phyloP scores from a whole-genome alignment of 768 basidiomycete genomes.

The Xerocomus potaroensis region DNA sequence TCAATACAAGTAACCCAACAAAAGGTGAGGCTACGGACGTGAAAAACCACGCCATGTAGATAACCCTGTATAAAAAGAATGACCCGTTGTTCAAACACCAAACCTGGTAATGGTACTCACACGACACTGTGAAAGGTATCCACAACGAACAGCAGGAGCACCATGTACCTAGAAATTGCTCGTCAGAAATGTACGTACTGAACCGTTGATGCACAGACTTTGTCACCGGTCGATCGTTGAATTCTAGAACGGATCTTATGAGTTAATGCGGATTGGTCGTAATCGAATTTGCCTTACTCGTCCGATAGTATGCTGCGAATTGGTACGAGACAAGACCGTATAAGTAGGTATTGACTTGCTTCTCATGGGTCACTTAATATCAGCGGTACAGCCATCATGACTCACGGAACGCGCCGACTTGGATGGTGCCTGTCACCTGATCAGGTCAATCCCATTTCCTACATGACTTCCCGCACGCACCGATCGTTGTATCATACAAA shows the following conservation, averaged over 20 bases:
- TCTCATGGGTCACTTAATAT: too few species aligned
- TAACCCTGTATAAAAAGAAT: slow-evolving; percentile 1
- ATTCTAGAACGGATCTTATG: slow-evolving; percentile 1
- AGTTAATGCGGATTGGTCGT: too few species aligned
- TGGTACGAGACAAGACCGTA: slow-evolving; percentile 42
- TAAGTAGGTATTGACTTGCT: slow-evolving; percentile 20
- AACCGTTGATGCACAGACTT: not conserved
- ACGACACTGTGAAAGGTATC: slow-evolving; percentile 13
- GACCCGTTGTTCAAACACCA: not conserved
- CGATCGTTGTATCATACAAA: not conserved
- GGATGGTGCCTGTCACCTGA: slow-evolving; percentile 7
- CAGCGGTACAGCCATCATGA: not conserved
- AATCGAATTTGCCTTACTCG: too few species aligned
- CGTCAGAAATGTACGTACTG: not conserved
- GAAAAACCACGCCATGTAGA: slow-evolving; percentile 20
- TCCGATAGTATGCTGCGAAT: slow-evolving; percentile 35
- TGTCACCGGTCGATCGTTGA: slow-evolving; percentile 8
- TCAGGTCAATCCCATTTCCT: not conserved
- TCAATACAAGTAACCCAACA: too few species aligned
- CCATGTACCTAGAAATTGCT: slow-evolving; percentile 6
- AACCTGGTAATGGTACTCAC: slow-evolving; percentile 9
- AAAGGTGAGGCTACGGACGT: slow-evolving; percentile 9
- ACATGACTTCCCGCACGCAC: not conserved
- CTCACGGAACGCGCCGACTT: slow-evolving; percentile 13
- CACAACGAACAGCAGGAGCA: slow-evolving; percentile 9